Evolutionary conservation across 2,329 filamentous ascomycete genomes (phyloP).

Genomic region (Trichoderma aggressivum): DNA sequence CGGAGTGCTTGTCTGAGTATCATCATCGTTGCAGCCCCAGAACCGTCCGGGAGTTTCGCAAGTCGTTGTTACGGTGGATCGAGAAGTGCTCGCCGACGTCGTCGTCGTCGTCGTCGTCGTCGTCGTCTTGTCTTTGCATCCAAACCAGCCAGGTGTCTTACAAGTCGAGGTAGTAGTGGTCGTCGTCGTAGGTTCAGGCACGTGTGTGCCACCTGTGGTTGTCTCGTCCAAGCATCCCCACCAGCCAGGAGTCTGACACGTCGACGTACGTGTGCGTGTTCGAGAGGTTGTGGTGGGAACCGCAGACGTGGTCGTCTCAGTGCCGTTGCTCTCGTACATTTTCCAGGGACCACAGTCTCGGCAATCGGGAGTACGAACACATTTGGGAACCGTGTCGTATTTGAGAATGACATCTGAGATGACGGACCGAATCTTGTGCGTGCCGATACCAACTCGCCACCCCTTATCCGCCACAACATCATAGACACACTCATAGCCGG

Average conservation of each 20-base stretch:
- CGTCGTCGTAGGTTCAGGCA: constrained; percentile 35
- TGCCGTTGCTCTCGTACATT: constrained; percentile 89
- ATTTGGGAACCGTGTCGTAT: constrained; percentile 77
- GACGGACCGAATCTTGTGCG: constrained; percentile 84
- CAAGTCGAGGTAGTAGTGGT: constrained; percentile 52
- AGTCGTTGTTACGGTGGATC: constrained; percentile 31
- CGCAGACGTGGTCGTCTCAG: constrained; percentile 66
- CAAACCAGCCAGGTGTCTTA: constrained; percentile 63
- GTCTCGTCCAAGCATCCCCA: constrained; percentile 75
- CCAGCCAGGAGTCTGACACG: constrained; percentile 90
- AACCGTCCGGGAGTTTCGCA: constrained; percentile 54
- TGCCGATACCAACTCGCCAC: constrained; percentile 87
- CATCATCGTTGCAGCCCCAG: constrained; percentile 48
- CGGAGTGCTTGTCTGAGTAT: constrained; percentile 23
- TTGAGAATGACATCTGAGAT: constrained; percentile 82
- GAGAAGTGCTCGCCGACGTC: neutral
- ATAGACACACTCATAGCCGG: constrained; percentile 82
- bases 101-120: constrained; percentile 26
- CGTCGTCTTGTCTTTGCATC: constrained; percentile 53
- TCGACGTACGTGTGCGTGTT: constrained; percentile 76
- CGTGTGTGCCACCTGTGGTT: constrained; percentile 35
- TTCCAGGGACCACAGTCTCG: constrained; percentile 92
- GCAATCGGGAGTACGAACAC: constrained; percentile 73
- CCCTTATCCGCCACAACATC: constrained; percentile 89
- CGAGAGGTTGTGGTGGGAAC: constrained; percentile 55